Base-by-base conservation (phyloP, 108 stramenopile genomes). In the Pseudonitzschia delicatissima region DNA sequence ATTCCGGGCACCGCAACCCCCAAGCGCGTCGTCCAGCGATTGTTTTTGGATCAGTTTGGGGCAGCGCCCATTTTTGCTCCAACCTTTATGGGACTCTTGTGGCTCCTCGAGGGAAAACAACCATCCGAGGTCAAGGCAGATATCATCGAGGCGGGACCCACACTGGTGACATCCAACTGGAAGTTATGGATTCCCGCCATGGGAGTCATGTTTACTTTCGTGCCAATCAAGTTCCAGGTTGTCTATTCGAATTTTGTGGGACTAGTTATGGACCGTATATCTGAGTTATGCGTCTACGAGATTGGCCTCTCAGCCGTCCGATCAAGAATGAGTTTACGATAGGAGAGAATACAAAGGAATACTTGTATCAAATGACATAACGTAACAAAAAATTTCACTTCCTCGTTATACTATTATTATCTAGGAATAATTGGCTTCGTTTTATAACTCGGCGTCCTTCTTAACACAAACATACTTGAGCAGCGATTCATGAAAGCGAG, bases 251-350 rank as follows among this genome's bases (percentile, higher is more conserved):
- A 93, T 71, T 45, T 75, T 20, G 84, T 93, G 47, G 89, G 87
- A 9, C 85, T 96, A 57, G 62, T n/a, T 91, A 36, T 96, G 95
- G 95, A 93, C 87, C 81, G 85, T 82, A 2, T 94, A 90, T 68
- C 17, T 72, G 0, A 60, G 58, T 34, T 60, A 60, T 32, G 37
- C 37, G 9, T 60, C 58, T 8, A 60, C 58, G 1, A 26, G 35
- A 13, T 23, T 53, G 29, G 29, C 52, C n/a, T n/a, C n/a, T n/a
- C n/a, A n/a, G n/a, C n/a, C n/a, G n/a, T n/a, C n/a, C n/a, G n/a
- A n/a, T n/a, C n/a, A n/a, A n/a, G n/a, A n/a, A n/a, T n/a, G n/a
- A n/a, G n/a, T n/a, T n/a, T n/a, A n/a, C n/a, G n/a, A n/a, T n/a
- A n/a, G n/a, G n/a, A n/a, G n/a, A n/a, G n/a, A n/a, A n/a, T n/a